Evolutionary conservation across 2,329 filamentous ascomycete genomes (phyloP), one percentile per base, ranked within the genome.

Genomic region (Xenosphaeropsis pyriputrescens): DNA sequence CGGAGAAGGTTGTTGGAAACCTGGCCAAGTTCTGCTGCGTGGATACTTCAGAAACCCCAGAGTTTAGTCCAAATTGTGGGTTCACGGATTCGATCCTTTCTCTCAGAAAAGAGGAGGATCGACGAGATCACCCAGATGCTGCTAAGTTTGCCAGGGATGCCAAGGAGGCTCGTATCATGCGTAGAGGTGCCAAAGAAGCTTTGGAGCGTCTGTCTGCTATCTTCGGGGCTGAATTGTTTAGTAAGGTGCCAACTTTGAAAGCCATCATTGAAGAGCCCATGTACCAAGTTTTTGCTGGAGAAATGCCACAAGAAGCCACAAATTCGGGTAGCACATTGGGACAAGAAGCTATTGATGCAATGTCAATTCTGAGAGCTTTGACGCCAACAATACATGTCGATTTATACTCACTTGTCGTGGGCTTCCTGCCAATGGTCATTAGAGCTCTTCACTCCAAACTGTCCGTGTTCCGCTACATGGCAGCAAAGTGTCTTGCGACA

Each of bases 1-100:
- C 91, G 13, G 88, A 95, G 57, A 98, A 98, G 62, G 83, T 98
- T 12, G 88, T 96, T 18, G 79, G 84, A 34, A 98, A 98, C 53
- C 61, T 98, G 37, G 85, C 93, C 61, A 96, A 95, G 54, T 98
- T 95, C 59, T 94, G 86, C 45, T 98, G 91, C 53, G 85, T 95
- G 51, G 91, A 98, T 55, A 93, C 93, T 1, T 89, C 91, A 0
- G 93, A 98, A 57, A 98, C 93, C 0, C 91, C 91, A 0, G 91
- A 96, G 52, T 96, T 96, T 55, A 75, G 79, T 4, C 79, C 83
- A 18, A 91, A 96, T 51, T 82, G 81, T 2, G 57, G 67, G 32
- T 79, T 93, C 51, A 82, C 79, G 34, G 76, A 78, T 45, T 79
- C 80, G 12, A 91, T 98, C 39, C 62, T 98, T 13, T 96, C 91